Evolutionary conservation across 305 asterid species (phyloP).

Genomic region (Fraxinus greggii): DNA sequence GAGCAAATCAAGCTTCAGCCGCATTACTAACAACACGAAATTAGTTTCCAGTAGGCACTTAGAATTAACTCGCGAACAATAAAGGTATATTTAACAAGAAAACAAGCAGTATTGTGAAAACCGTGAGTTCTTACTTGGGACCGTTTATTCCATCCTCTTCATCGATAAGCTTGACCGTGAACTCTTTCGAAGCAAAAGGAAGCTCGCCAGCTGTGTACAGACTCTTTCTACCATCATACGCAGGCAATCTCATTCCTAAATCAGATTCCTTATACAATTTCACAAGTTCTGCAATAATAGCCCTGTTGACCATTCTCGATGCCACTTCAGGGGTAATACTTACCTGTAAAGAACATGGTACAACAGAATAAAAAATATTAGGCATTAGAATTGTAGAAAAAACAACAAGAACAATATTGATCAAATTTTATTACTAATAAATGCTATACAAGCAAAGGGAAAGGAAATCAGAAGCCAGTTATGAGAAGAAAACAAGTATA

Average conservation of each 20-base stretch:
- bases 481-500: conserved; percentile 29
- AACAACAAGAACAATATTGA: conserved; percentile 36
- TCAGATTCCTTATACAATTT: conserved; percentile 80
- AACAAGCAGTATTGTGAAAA: conserved; percentile 6
- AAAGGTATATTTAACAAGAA: neutral
- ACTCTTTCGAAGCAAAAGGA: conserved; percentile 91
- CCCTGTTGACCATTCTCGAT: conserved; percentile 76
- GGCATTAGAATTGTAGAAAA: neutral
- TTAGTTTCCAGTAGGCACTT: neutral
- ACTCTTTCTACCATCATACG: conserved; percentile 92
- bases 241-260: conserved; percentile 86
- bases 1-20: neutral
- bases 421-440: conserved; percentile 41
- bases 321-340: conserved; percentile 88
- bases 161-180: conserved; percentile 68
- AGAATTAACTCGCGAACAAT: neutral
- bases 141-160: conserved; percentile 75
- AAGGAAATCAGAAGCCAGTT: conserved; percentile 27
- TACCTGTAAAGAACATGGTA: conserved; percentile 46
- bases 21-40: neutral
- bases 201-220: conserved; percentile 96
- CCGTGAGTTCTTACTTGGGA: conserved; percentile 65
- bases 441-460: conserved; percentile 42
- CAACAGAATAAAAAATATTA: conserved; percentile 15
- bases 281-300: conserved; percentile 79